Percentiles rank a stretch among this genome's conserved stretches.
Conservation (phyloP, 2,329 filamentous ascomycete genomes). For the Alternaria rosae region DNA sequence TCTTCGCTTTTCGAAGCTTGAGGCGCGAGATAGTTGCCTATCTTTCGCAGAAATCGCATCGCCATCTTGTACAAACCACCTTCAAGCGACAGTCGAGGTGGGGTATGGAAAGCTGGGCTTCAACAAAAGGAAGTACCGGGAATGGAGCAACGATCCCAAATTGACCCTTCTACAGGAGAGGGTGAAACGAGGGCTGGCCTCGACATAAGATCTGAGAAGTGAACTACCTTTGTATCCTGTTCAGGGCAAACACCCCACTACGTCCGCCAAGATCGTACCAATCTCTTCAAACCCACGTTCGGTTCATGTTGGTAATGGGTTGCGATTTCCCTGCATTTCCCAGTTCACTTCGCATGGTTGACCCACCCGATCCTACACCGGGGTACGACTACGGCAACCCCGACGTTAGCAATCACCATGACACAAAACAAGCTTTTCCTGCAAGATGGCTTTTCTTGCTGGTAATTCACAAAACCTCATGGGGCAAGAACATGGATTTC, state of each 20-base stretch:
- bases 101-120: conserved; percentile 1
- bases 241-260: conserved; percentile 13
- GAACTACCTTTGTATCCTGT: conserved; percentile 26
- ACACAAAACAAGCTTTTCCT: conserved; percentile 12
- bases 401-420: conserved; percentile 1
- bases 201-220: background rate
- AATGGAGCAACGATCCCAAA: background rate
- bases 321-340: conserved; percentile 3
- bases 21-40: conserved; percentile 45
- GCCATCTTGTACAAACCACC: conserved; percentile 11
- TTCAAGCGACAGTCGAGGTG: background rate
- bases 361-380: background rate
- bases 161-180: background rate
- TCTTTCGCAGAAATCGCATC: conserved; percentile 30
- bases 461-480: background rate
- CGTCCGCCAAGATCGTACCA: conserved; percentile 25
- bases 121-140: background rate
- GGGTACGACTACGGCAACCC: background rate
- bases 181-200: background rate
- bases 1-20: conserved; percentile 48
- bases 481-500: background rate
- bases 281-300: background rate
- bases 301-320: conserved; percentile 5
- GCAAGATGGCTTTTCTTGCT: conserved; percentile 2
- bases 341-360: conserved; percentile 1